These are phyloP conservation scores for Trichoderma sp. DNA, from an alignment of 2,329 filamentous ascomycete genomes.

Conservation along the genomic window DNA sequence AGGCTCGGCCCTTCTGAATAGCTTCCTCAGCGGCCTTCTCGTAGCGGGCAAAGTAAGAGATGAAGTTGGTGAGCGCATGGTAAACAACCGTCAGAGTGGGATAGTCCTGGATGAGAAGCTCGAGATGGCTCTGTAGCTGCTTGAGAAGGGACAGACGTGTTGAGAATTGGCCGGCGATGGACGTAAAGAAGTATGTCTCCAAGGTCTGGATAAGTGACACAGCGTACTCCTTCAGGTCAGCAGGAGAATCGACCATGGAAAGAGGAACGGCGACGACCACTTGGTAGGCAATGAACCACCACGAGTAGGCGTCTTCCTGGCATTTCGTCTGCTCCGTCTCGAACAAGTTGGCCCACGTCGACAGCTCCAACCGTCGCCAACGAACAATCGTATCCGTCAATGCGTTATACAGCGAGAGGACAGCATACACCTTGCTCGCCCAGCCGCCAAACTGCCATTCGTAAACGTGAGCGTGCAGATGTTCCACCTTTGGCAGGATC, in stretches of 20 bases:
- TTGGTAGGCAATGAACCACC: conserved; percentile 98
- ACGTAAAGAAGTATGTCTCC: conserved; percentile 75
- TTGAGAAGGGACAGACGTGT: conserved; percentile 71
- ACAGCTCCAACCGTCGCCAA: conserved; percentile 89
- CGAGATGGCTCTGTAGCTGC: conserved; percentile 66
- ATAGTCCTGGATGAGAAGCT: conserved; percentile 61
- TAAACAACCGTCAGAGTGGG: conserved; percentile 60
- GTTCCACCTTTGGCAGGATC: conserved; percentile 83
- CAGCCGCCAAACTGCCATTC: conserved; percentile 91
- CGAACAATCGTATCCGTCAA: conserved; percentile 79
- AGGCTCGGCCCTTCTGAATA: conserved; percentile 66
- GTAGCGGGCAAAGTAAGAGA: conserved; percentile 74
- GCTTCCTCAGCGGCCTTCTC: conserved; percentile 65
- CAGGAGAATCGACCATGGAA: conserved; percentile 60
- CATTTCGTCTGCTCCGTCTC: conserved; percentile 80
- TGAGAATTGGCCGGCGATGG: conserved; percentile 79
- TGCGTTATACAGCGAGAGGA: conserved; percentile 69
- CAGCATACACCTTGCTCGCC: conserved; percentile 77
- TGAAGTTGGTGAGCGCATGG: conserved; percentile 72
- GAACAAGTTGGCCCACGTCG: conserved; percentile 87
- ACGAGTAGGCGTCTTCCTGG: conserved; percentile 76
- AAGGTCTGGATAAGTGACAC: conserved; percentile 73
- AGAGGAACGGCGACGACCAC: conserved; percentile 77
- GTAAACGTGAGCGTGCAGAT: conserved; percentile 79
- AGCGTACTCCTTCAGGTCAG: conserved; percentile 65